These are phyloP conservation scores for Ogataea populi-albae DNA, from an alignment of 805 yeast species.

Conservation along the genomic window DNA sequence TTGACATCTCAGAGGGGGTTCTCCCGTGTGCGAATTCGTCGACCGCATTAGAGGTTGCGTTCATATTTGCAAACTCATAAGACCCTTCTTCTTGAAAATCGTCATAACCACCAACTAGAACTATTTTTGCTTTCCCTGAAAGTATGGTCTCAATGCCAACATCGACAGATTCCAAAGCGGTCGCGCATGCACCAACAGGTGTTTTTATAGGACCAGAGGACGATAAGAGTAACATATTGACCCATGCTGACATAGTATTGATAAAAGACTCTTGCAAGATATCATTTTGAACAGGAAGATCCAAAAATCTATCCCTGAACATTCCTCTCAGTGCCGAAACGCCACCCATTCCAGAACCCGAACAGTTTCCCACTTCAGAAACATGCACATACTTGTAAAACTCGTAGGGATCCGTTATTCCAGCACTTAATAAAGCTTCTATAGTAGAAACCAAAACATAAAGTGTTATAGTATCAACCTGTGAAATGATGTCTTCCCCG, in stretches of 20 bases:
- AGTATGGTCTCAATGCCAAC: constrained; percentile 91
- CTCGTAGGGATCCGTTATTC: constrained; percentile 98
- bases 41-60: constrained; percentile 89
- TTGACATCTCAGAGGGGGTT: constrained; percentile 97
- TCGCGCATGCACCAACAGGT: constrained; percentile 99
- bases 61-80: constrained; percentile 97
- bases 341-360: constrained; percentile 99
- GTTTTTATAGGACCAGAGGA: constrained; percentile 99
- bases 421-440: constrained; percentile 90
- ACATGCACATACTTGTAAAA: constrained; percentile 98
- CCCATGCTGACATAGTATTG: constrained; percentile 99
- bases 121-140: constrained; percentile 92
- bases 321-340: constrained; percentile 94
- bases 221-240: constrained; percentile 93
- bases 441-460: constrained; percentile 91
- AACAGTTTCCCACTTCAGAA: constrained; percentile 98
- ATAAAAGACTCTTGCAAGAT: constrained; percentile 97
- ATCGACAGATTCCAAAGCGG: constrained; percentile 97
- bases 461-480: constrained; percentile 95
- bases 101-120: constrained; percentile 98
- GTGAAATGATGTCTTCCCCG: constrained; percentile 85
- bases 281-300: constrained; percentile 94
- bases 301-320: constrained; percentile 93
- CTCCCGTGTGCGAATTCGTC: constrained; percentile 94
- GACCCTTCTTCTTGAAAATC: constrained; percentile 99